phyloP scores from a whole-genome alignment of 169 alveolate genomes.

The Cryptosporidium felis region DNA sequence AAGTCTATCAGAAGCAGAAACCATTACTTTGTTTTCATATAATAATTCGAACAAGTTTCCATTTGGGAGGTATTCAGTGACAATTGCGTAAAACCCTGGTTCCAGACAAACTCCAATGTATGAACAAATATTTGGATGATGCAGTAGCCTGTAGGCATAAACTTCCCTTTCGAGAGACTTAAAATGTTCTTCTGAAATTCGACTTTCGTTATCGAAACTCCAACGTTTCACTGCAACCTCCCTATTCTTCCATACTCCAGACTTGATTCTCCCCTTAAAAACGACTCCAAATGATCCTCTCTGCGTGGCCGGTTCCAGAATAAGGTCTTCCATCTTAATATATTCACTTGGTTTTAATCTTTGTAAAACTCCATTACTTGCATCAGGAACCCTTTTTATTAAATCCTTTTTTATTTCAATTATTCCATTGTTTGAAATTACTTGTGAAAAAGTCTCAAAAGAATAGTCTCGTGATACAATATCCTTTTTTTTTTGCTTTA shows the following conservation, averaged over 20 bases:
- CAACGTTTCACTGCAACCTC: conserved; percentile 70
- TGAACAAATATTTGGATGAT: conserved; percentile 78
- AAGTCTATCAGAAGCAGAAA: conserved; percentile 76
- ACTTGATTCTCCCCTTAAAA: conserved; percentile 29
- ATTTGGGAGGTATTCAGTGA: conserved; percentile 79
- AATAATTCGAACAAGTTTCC: conserved; percentile 80
- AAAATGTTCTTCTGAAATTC: conserved; percentile 56
- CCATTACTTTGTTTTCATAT: conserved; percentile 73
- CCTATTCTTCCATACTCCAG: conserved; percentile 48
- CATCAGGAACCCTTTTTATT: conserved; percentile 67
- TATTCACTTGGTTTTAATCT: conserved; percentile 45
- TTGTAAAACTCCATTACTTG: conserved; percentile 68
- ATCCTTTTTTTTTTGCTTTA: too few species aligned
- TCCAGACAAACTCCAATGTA: conserved; percentile 83
- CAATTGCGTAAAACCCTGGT: conserved; percentile 76
- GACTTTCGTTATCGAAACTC: conserved; percentile 67
- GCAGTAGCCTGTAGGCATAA: conserved; percentile 77
- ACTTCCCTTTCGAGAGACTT: conserved; percentile 81
- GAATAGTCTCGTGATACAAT: neutral
- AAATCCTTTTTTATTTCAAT: conserved; percentile 51
- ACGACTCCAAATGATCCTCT: conserved; percentile 71
- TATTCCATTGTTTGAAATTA: conserved; percentile 33
- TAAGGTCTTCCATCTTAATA: conserved; percentile 48
- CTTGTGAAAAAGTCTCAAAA: conserved; percentile 41
- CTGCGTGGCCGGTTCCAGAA: conserved; percentile 69